Base-by-base conservation (phyloP, 2,329 filamentous ascomycete genomes). In the Colletotrichum chrysophilum region DNA sequence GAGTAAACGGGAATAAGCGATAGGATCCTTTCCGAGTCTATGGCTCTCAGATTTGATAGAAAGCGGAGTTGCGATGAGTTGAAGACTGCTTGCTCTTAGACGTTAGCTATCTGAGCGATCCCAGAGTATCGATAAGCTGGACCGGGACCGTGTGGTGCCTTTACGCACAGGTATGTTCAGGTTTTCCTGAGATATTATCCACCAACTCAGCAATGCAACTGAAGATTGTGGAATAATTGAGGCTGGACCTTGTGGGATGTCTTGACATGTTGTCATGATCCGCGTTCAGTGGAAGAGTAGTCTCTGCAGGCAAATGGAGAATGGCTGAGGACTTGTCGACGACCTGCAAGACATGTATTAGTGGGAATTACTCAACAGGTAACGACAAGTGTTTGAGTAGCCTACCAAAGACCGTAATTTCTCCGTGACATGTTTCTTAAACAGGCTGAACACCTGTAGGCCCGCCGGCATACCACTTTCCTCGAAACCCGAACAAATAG, bases 281-380 rank as follows among this genome's bases (percentile, higher is more conserved):
- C 18, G 38, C 18, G 3, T 12, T n/a, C 38, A 48, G 38, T 48
- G 18, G 3, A 48, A 48, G 18, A 48, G 2, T 0, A n/a, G 38
- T 48, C 2, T 48, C 38, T n/a, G 1, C 18, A 2, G 5, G 9
- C 5, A 48, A 18, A 48, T 48, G 38, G 18, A 48, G 38, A 48
- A n/a, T n/a, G 0, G 38, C 38, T 2, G 38, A 48, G 38, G 38
- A 48, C 9, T n/a, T 48, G 38, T 48, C 38, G 38, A 48, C 38
- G 2, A 48, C 38, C 38, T 48, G 9, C 3, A 48, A 0, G 2
- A 0, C 0, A 48, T 4, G 2, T 48, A 2, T 48, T 2, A 48
- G 38, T 3, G 2, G 9, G 0, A 0, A 48, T 48, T 1, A 12
- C 38, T 48, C 1, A 1, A 43, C 0, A 0, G 38, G 9, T n/a